Conservation (phyloP, 2,329 filamentous ascomycete species). For the Beauveria varroae region DNA sequence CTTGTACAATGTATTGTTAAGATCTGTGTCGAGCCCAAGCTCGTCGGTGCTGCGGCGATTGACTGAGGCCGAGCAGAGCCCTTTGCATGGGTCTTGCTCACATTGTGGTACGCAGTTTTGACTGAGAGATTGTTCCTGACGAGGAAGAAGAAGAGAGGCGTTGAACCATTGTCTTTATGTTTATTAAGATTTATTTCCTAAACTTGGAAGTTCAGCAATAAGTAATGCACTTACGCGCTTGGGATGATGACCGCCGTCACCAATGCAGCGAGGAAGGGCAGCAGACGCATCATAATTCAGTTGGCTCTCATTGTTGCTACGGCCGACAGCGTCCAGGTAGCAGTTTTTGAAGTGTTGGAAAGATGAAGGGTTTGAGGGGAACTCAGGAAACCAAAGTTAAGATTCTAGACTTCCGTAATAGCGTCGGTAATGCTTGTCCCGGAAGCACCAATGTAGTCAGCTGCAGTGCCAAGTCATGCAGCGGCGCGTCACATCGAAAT, state of each 20-base stretch:
- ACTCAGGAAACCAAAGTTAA: too few relatives aligned
- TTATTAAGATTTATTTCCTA: too few relatives aligned
- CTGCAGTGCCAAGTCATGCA: too few relatives aligned
- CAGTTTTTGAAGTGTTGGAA: too few relatives aligned
- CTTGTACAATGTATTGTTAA: neutral
- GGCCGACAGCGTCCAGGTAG: too few relatives aligned
- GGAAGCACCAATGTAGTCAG: too few relatives aligned
- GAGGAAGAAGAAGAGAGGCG: neutral
- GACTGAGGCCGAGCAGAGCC: neutral
- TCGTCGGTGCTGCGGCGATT: neutral
- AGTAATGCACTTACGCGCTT: neutral
- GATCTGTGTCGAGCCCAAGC: neutral
- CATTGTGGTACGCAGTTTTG: neutral
- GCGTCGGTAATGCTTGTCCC: too few relatives aligned
- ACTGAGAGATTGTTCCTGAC: too few relatives aligned
- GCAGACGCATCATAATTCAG: neutral
- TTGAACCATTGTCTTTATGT: neutral
- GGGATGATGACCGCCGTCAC: neutral
- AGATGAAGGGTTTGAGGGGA: too few relatives aligned
- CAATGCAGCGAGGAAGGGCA: neutral
- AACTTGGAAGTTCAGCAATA: neutral
- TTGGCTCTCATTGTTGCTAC: neutral
- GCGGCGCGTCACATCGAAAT: too few relatives aligned
- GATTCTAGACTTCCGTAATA: too few relatives aligned
- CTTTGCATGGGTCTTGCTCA: neutral